Conservation (phyloP, 768 basidiomycete genomes). For the Boletus vinaceobasis region DNA sequence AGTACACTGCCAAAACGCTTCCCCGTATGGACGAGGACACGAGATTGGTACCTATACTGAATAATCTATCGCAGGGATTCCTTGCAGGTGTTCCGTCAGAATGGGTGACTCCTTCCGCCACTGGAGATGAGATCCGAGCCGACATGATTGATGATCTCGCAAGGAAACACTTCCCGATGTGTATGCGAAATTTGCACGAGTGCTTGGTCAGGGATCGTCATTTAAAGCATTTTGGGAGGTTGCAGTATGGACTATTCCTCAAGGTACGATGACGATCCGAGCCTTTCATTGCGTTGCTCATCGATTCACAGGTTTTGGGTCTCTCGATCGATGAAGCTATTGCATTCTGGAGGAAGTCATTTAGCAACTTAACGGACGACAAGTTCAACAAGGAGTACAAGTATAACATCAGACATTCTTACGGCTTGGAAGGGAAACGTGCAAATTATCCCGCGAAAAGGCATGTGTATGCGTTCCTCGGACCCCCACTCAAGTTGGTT, state of each 20-base stretch:
- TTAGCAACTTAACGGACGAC: slow-evolving; percentile 77
- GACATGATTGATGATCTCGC: slow-evolving; percentile 93
- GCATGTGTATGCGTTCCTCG: slow-evolving; percentile 37
- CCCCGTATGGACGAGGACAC: slow-evolving; percentile 94
- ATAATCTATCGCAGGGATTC: slow-evolving; percentile 92
- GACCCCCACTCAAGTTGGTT: background rate
- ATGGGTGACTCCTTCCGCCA: slow-evolving; percentile 57
- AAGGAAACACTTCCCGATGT: slow-evolving; percentile 87
- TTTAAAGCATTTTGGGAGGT: slow-evolving; percentile 86
- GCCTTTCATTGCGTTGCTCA: background rate
- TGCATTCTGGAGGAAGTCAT: slow-evolving; percentile 88
- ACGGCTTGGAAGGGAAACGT: slow-evolving; percentile 90
- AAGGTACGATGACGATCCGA: slow-evolving; percentile 55
- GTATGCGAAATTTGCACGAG: slow-evolving; percentile 91
- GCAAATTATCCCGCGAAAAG: slow-evolving; percentile 93
- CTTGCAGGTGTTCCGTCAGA: slow-evolving; percentile 85
- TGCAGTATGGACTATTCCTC: slow-evolving; percentile 91
- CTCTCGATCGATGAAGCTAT: slow-evolving; percentile 93
- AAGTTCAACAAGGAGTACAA: slow-evolving; percentile 97
- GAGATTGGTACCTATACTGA: slow-evolving; percentile 82
- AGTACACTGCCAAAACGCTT: slow-evolving; percentile 83
- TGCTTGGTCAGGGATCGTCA: slow-evolving; percentile 74
- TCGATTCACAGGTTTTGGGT: slow-evolving; percentile 68
- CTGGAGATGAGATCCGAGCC: slow-evolving; percentile 72
- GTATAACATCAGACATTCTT: slow-evolving; percentile 96